phyloP scores from a whole-genome alignment of 1,284 basidiomycete genomes.

The Cutaneotrichosporon sp. region DNA sequence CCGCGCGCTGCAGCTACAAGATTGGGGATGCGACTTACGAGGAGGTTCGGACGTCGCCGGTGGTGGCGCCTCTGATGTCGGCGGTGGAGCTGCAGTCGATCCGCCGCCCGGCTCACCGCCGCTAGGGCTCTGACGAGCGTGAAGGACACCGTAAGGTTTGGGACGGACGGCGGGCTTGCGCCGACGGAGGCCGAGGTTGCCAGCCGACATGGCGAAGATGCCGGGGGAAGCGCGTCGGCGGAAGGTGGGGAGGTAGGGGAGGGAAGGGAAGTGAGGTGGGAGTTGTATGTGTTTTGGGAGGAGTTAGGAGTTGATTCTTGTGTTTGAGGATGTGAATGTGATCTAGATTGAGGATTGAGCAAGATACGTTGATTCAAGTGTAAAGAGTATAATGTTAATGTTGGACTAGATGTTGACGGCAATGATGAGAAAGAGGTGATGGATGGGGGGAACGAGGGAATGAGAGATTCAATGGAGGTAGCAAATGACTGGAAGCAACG shows the following conservation, averaged over 20 bases:
- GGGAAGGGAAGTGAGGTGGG: not conserved
- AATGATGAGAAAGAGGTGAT: too few species aligned
- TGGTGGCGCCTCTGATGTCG: not conserved
- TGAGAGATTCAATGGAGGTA: too few species aligned
- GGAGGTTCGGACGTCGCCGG: not conserved
- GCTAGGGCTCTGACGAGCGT: not conserved
- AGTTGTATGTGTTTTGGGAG: not conserved
- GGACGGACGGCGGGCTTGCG: not conserved
- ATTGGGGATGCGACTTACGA: not conserved
- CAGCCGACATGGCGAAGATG: not conserved
- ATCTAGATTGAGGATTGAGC: not conserved
- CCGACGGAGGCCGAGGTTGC: not conserved
- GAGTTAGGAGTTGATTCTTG: not conserved
- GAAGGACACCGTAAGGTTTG: not conserved
- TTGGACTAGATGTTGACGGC: too few species aligned
- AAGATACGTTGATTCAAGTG: not conserved
- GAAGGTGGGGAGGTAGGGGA: not conserved
- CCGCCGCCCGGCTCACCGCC: not conserved
- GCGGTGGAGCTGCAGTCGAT: not conserved
- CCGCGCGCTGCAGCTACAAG: conserved; percentile 3
- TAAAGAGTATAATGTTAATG: not conserved
- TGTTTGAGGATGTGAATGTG: not conserved
- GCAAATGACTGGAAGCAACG: too few species aligned
- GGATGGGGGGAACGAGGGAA: too few species aligned
- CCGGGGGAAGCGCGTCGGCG: not conserved